Percentiles rank a stretch among this genome's conserved stretches.
Evolutionary conservation across 179 eudicot species (phyloP).

Genomic region (Carnegiea gigantea): DNA sequence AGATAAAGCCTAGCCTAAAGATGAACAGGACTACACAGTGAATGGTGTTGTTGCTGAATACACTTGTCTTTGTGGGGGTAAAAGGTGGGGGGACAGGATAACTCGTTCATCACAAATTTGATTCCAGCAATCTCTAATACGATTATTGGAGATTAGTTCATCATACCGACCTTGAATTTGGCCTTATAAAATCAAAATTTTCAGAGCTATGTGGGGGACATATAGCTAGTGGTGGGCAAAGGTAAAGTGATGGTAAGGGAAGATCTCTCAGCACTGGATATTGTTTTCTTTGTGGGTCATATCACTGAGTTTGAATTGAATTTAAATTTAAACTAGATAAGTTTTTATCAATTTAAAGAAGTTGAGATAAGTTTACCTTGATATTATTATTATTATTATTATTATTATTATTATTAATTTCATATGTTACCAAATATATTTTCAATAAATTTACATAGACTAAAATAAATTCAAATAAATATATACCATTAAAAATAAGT

Average conservation of each 20-base stretch:
- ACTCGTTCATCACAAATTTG: slow-evolving; percentile 4
- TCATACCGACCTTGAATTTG: slow-evolving; percentile 15
- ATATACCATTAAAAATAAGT: too few species aligned
- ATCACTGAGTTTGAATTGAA: too few species aligned
- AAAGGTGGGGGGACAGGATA: neutral
- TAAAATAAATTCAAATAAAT: too few species aligned
- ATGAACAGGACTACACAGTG: neutral
- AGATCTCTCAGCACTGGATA: neutral
- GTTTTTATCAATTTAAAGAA: too few species aligned
- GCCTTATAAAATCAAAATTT: neutral
- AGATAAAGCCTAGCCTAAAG: neutral
- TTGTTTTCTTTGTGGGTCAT: too few species aligned
- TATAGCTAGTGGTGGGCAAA: neutral
- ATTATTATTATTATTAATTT: too few species aligned
- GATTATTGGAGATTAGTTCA: slow-evolving; percentile 10
- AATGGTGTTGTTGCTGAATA: neutral
- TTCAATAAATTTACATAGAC: too few species aligned
- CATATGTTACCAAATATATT: too few species aligned
- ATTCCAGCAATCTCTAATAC: neutral
- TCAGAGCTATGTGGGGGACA: slow-evolving; percentile 1
- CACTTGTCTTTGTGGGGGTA: neutral
- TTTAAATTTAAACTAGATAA: too few species aligned
- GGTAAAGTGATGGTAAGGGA: neutral
- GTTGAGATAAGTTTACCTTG: too few species aligned
- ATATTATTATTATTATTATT: too few species aligned